Evolutionary conservation across 2,329 filamentous ascomycete genomes (phyloP), one percentile per base, ranked within the genome.

Genomic region (Epichloe aotearoae): DNA sequence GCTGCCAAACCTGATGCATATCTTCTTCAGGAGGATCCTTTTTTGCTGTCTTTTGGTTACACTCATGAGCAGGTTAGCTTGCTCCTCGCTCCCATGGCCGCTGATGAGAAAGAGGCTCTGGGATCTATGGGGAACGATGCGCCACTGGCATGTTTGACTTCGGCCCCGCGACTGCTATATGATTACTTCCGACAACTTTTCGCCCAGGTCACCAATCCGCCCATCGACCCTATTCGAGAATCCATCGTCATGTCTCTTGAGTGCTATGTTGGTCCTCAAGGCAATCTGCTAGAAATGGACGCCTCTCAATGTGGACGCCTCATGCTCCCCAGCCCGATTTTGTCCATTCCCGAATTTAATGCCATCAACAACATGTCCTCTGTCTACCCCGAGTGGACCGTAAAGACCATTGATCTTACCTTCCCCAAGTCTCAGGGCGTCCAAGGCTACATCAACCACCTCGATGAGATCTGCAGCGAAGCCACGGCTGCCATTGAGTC

Each of bases 101-200:
- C 89, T 23, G 91, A 97, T 62, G 95, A 94, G 54, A 97, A 97
- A 72, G 91, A 97, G 69, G 91, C 91, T 42, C 77, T 97, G 50
- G 91, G 91, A 40, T 97, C 91, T 53, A 97, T 97, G 91, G 91
- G 91, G 61, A 97, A 97, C 64, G 91, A 97, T 73, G 88, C 87
- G 43, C 91, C 91, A 42, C 74, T 97, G 56, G 91, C 91, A 49
- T 95, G 89, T 67, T 75, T 97, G 64, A 86, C 91, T n/a, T 80
- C 86, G 57, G 86, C 90, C 55, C 89, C 91, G 58, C 86, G 90
- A 59, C 75, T 95, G 50, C 79, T 96, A 19, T 95, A 87, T 67
- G 91, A 96, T 68, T 97, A 97, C 72, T 97, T 97, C 83, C 83
- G 91, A 55, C 88, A 97, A 73, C 83, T 97, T 42, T 97, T 97